These are phyloP conservation scores for Paradendryphiella salina DNA, from an alignment of 2,329 filamentous ascomycete genomes.

Conservation along the genomic window DNA sequence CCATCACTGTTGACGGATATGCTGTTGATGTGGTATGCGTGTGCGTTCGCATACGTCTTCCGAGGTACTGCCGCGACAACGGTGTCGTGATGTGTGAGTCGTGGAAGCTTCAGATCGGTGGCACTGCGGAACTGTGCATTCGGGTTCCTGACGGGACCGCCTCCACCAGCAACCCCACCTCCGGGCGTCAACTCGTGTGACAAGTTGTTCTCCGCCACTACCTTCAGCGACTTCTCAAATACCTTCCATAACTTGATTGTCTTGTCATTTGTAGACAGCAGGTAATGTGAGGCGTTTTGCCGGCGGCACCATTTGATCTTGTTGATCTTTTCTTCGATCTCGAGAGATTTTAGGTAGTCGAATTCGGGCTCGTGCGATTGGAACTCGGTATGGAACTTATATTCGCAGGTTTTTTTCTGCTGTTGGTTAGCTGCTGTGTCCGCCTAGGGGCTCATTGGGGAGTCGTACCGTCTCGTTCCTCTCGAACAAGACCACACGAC, in stretches of 20 bases:
- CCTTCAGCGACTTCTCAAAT: slow-evolving; percentile 98
- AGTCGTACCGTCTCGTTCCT: slow-evolving; percentile 87
- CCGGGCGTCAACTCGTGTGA: slow-evolving; percentile 89
- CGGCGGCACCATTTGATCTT: slow-evolving; percentile 99
- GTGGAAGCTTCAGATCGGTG: slow-evolving; percentile 85
- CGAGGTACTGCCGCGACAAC: slow-evolving; percentile 95
- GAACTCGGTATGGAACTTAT: slow-evolving; percentile 99
- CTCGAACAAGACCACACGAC: slow-evolving; percentile 82
- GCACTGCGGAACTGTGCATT: slow-evolving; percentile 77
- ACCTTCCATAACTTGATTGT: slow-evolving; percentile 99
- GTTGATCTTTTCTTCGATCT: slow-evolving; percentile 99
- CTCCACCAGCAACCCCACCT: slow-evolving; percentile 69
- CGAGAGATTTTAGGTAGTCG: slow-evolving; percentile 97
- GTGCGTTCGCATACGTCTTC: slow-evolving; percentile 95
- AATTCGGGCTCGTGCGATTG: slow-evolving; percentile 99
- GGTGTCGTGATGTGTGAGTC: slow-evolving; percentile 96
- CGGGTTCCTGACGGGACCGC: slow-evolving; percentile 74
- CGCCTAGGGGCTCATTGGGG: background rate
- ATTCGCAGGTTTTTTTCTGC: slow-evolving; percentile 99
- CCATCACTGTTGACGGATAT: slow-evolving; percentile 99
- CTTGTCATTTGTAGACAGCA: slow-evolving; percentile 98
- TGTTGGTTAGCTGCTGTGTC: slow-evolving; percentile 15
- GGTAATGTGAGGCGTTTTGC: slow-evolving; percentile 97
- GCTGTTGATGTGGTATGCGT: slow-evolving; percentile 99
- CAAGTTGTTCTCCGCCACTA: slow-evolving; percentile 97